phyloP scores from a whole-genome alignment of 352 stramenopile species.

The Peronosclerospora sorghi region DNA sequence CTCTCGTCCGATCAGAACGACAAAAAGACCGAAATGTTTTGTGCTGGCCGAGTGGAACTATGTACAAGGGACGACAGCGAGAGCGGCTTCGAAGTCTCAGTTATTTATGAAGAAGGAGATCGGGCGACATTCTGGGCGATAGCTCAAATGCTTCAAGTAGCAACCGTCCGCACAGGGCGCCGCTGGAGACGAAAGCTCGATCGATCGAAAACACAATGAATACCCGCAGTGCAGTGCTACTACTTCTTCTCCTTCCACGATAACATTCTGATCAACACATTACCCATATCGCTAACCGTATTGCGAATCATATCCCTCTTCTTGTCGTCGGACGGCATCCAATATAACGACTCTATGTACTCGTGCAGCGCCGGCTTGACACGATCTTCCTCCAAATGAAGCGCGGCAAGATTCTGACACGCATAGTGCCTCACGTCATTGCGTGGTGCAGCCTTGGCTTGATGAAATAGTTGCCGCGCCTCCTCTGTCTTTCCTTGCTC shows the following conservation, averaged over 20 bases:
- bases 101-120: conserved; percentile 40
- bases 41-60: conserved; percentile 28
- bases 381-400: conserved; percentile 53
- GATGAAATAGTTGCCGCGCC: conserved; percentile 45
- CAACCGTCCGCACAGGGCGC: conserved; percentile 43
- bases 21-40: conserved; percentile 3
- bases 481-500: conserved; percentile 48
- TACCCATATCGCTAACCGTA: conserved; percentile 51
- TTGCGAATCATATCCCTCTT: conserved; percentile 44
- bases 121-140: conserved; percentile 57
- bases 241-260: conserved; percentile 21
- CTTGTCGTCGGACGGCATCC: conserved; percentile 40
- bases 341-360: conserved; percentile 69
- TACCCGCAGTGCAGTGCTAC: not conserved
- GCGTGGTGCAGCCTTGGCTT: conserved; percentile 41
- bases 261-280: conserved; percentile 43
- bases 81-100: conserved; percentile 23
- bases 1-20: not conserved
- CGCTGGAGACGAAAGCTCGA: conserved; percentile 49
- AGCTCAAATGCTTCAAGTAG: conserved; percentile 44
- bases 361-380: conserved; percentile 54
- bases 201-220: conserved; percentile 5
- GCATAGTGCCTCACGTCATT: conserved; percentile 66
- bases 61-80: conserved; percentile 4
- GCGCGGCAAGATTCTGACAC: conserved; percentile 46